A percentile compares a stretch with the other conserved stretches of the same genome.
Conservation (phyloP, 2,329 filamentous ascomycete species). For the Xylariaceae sp. region DNA sequence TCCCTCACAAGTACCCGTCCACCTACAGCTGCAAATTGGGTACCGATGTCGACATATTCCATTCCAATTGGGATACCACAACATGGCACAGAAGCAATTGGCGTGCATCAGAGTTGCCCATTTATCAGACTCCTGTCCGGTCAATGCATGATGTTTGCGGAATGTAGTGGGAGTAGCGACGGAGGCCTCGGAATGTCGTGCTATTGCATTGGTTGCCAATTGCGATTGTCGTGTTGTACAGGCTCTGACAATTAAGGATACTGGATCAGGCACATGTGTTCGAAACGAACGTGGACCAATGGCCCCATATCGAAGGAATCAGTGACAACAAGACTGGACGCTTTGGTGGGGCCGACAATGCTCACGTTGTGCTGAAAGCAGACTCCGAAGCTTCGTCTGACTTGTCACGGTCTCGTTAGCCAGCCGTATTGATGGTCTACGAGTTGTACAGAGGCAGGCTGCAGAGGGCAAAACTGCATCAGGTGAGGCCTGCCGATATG, state of each 20-base stretch:
- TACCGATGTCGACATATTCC: constrained; percentile 12
- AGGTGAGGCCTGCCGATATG: not conserved
- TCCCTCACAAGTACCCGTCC: constrained; percentile 8
- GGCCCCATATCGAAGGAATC: not conserved
- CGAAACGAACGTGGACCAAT: constrained; percentile 13
- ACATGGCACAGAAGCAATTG: constrained; percentile 9
- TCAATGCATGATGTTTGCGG: too few species aligned
- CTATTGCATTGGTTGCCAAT: not conserved
- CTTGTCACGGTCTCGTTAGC: constrained; percentile 25
- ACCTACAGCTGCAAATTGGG: constrained; percentile 10
- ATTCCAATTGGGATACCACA: constrained; percentile 6
- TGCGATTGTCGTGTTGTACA: not conserved
- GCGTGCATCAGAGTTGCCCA: too few species aligned
- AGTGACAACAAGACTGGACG: constrained; percentile 9
- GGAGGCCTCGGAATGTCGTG: not conserved
- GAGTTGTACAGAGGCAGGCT: constrained; percentile 3
- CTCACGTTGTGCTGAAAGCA: constrained; percentile 4
- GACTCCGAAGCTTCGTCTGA: constrained; percentile 16
- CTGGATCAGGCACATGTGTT: constrained; percentile 3
- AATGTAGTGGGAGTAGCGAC: not conserved
- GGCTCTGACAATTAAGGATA: not conserved
- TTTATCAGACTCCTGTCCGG: too few species aligned
- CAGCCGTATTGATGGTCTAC: constrained; percentile 18
- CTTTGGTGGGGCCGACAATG: constrained; percentile 15
- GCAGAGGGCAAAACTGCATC: too few species aligned